Evolutionary conservation across 768 basidiomycete species (phyloP).

Genomic region (Tulasnella sp.): DNA sequence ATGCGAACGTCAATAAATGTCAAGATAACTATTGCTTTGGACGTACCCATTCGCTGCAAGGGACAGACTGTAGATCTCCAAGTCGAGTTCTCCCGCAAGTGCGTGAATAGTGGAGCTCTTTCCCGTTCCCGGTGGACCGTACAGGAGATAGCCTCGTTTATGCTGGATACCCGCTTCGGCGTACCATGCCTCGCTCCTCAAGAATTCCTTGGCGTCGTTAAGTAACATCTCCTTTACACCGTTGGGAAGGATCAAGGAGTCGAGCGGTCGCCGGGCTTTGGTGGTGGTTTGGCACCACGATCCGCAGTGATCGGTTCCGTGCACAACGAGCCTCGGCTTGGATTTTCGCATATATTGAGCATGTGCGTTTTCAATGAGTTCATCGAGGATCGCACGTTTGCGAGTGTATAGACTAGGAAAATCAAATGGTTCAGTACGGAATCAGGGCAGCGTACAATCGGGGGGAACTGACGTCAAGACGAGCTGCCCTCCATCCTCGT

Average conservation of each 20-base stretch:
- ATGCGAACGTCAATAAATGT: background rate
- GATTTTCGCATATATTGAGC: constrained; percentile 32
- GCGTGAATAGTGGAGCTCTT: constrained; percentile 47
- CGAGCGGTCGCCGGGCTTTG: constrained; percentile 39
- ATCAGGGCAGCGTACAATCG: background rate
- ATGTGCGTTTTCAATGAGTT: constrained; percentile 34
- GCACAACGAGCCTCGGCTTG: constrained; percentile 29
- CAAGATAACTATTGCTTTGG: background rate
- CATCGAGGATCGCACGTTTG: constrained; percentile 32
- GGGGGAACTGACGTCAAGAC: constrained; percentile 11
- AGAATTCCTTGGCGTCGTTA: constrained; percentile 41
- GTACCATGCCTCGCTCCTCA: constrained; percentile 47
- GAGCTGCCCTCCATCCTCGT: constrained; percentile 15
- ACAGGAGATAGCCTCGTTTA: constrained; percentile 42
- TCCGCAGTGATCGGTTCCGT: background rate
- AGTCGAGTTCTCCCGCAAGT: constrained; percentile 24
- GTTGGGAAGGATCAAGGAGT: constrained; percentile 41
- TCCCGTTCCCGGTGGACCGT: constrained; percentile 51
- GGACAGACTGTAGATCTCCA: constrained; percentile 34
- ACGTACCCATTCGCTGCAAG: constrained; percentile 37
- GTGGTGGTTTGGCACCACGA: constrained; percentile 31
- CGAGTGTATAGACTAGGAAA: constrained; percentile 35
- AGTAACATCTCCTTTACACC: constrained; percentile 38
- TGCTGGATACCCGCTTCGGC: constrained; percentile 44
- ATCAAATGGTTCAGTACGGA: too few relatives aligned